Base-by-base conservation (phyloP, 768 basidiomycete genomes). In the Boletellus sp. region DNA sequence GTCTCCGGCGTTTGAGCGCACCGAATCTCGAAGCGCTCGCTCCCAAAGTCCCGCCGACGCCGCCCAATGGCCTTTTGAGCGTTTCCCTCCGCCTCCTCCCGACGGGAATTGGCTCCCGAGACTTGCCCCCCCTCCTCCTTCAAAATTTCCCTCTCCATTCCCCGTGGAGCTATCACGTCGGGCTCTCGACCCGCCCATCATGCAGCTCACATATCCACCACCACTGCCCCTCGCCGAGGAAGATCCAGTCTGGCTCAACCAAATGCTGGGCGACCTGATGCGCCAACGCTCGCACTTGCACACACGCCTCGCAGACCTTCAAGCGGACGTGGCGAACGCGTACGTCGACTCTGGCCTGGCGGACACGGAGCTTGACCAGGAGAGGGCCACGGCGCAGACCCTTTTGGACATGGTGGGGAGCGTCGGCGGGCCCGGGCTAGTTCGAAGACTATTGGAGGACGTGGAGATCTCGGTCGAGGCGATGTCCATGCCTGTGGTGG, bases 91-190 rank as follows among this genome's bases (percentile, higher is more conserved):
- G 3, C 67, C 67, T 10, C 65, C 65, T 19, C 16, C 1, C 0
- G 62, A 66, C 7, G 64, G 65, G n/a, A 45, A 45, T 43, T 66
- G 57, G 62, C 36, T 66, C 40, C 56, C 61, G 1, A 67, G 55
- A 47, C 50, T 24, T n/a, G 62, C 31, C 24, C 56, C 54, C 15
- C 53, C 50, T 36, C 54, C 49, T 7, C 56, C 54, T 16, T 45
- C 62, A 3, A 64, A 49, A 51, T 64, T 48, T 24, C 50, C 48
- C 8, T 26, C 31, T 20, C 44, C 24, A 5, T 33, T 59, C 26
- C 33, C 59, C 12, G 4, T 36, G 15, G 51, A 48, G 0, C 57
- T 57, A 2, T 51, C 50, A 1, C 35, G 36, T 7, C 5, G 51
- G 17, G 42, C 50, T 2, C 53, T 66, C 28, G 28, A 53, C n/a